Evolutionary conservation across 345 rosid species (phyloP), one percentile per base, ranked within the genome.

Genomic region (Mallotus nudiflorus): DNA sequence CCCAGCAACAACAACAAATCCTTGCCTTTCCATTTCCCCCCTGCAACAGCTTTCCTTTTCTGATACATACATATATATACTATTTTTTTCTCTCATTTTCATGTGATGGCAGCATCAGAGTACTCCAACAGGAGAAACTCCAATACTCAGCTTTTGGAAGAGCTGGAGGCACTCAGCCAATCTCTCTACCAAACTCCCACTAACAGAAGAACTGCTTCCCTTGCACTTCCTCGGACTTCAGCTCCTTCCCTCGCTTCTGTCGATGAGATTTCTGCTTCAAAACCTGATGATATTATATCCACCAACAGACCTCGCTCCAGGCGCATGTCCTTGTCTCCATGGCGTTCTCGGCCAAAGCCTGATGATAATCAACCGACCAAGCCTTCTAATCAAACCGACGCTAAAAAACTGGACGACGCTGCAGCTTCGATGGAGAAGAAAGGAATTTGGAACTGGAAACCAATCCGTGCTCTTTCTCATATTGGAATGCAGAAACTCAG

Each of bases 401-500:
- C 11, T n/a, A 78, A 58, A 62, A 82, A 29, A 72, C 55, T 80
- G 22, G 88, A 77, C 20, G 85, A 73, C 55, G 71, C 55, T 39
- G 60, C 74, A 25, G 80, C 69, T 48, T 51, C 83, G 3, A 62
- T 66, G 6, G 93, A 83, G 78, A 91, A 80, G 72, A 89, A 85
- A 73, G 97, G 97, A 42, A 79, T 91, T 70, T 90, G 97, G 98
- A 87, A 75, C 20, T 94, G 98, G 98, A 94, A 91, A 67, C 98
- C 98, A 10, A 83, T 94, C 61, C 88, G 96, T 16, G 97, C 89
- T 2, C 82, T 94, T 40, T 58, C 85, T 12, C 96, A 86, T 53
- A 87, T 94, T 33, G 91, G 93, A 58, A 94, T 85, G 98, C 96
- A 88, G 72, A 94, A 91, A 72, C 52, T 91, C 70, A 90, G 92